Evolutionary conservation across 306 rosid species (phyloP), one percentile per base, ranked within the genome.

Genomic region (Malus sieversii): DNA sequence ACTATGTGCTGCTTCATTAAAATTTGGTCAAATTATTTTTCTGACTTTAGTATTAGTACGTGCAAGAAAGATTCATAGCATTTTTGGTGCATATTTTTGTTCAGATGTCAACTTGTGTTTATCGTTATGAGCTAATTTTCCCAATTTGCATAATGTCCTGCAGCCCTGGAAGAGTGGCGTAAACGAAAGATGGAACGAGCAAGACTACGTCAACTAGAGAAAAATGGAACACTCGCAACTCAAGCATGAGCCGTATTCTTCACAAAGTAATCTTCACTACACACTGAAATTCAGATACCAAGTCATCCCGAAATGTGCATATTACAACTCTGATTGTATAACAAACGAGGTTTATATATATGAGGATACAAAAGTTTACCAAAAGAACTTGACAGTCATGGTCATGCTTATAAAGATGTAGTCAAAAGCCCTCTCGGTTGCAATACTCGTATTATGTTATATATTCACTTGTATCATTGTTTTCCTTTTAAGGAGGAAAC

Each of bases 81-180:
- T 23, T 60, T 8, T 60, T 27, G 1, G 2, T 6, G n/a, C 68
- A 63, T 29, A 6, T 29, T 64, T 27, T 44, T 25, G 46, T 30
- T 10, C 48, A 18, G 48, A 45, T 38, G 23, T 42, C 5, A 16
- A 15, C 14, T 38, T 4, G 20, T 1, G 18, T 8, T 15, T 5
- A 14, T 42, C 1, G 12, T 51, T 16, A 44, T 73, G 57, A 76
- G 69, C 70, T 72, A 60, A 80, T 55, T 78, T 44, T 45, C 55
- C 7, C 42, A 20, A 70, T 73, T 55, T 85, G 78, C 23, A 76
- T 76, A 55, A 51, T 82, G 68, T 74, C 79, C 80, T 19, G 60
- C 91, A 95, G 99, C 99, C 83, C 77, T 95, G 80, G 99, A 90
- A 83, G 99, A 95, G 82, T 95, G 99, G 99, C 90, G 99, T 58